Evolutionary conservation across 1,284 basidiomycete genomes (phyloP).

Genomic region (Pyrrhoderma noxium): DNA sequence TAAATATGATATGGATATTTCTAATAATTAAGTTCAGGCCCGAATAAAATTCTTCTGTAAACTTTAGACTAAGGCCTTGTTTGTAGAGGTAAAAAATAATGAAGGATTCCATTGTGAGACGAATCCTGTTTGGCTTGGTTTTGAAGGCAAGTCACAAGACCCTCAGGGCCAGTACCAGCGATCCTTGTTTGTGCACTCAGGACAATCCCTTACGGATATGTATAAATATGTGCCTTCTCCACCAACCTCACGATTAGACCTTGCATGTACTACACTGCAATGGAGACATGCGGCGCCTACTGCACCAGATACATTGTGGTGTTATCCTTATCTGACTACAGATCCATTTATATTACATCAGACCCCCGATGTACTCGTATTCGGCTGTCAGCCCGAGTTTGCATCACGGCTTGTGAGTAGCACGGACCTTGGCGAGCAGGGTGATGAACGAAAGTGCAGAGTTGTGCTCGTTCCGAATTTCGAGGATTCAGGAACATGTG

Average conservation of each 20-base stretch:
- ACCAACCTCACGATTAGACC: slow-evolving; percentile 57
- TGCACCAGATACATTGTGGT: slow-evolving; percentile 97
- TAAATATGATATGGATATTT: too few species aligned
- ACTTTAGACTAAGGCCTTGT: too few species aligned
- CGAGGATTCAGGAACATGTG: slow-evolving; percentile 53
- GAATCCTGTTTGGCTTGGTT: slow-evolving; percentile 83
- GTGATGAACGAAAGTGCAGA: slow-evolving; percentile 44
- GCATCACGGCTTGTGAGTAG: slow-evolving; percentile 60
- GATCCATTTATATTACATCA: slow-evolving; percentile 88
- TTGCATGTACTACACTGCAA: slow-evolving; percentile 75
- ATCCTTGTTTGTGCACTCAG: slow-evolving; percentile 76
- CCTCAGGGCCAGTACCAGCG: slow-evolving; percentile 30
- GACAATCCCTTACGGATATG: slow-evolving; percentile 93
- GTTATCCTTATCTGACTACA: slow-evolving; percentile 83
- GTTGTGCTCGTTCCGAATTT: slow-evolving; percentile 85
- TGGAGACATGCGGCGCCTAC: slow-evolving; percentile 98
- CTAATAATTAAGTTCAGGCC: too few species aligned
- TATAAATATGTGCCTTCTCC: slow-evolving; percentile 82
- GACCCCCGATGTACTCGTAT: slow-evolving; percentile 84
- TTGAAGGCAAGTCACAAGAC: slow-evolving; percentile 27
- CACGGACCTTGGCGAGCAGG: slow-evolving; percentile 24
- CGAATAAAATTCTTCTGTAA: too few species aligned
- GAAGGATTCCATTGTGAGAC: slow-evolving; percentile 75
- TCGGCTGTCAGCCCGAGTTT: slow-evolving; percentile 90
- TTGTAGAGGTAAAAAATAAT: slow-evolving; percentile 61